A percentile compares a stretch with the other conserved stretches of the same genome.
Evolutionary conservation across 2,329 filamentous ascomycete genomes (phyloP).

Genomic region (Cladobotryum mycophilum): DNA sequence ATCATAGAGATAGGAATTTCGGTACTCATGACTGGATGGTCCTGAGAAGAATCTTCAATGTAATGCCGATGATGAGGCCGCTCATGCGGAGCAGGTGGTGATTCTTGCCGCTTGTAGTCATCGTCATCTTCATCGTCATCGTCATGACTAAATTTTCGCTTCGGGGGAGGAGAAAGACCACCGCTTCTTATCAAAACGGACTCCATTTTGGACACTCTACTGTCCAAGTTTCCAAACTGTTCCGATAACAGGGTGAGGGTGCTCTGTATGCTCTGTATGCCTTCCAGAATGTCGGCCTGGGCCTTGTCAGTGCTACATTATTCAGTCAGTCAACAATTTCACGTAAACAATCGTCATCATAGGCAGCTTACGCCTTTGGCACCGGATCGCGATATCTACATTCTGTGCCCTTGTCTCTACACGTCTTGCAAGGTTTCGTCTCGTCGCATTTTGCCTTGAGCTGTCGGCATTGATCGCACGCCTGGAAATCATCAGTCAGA

Average conservation of each 20-base stretch:
- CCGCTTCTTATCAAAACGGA: conserved; percentile 18
- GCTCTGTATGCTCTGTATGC: conserved; percentile 37
- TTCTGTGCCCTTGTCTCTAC: conserved; percentile 74
- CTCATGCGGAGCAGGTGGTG: conserved; percentile 14
- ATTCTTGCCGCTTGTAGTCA: conserved; percentile 21
- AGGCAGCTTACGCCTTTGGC: conserved; percentile 70
- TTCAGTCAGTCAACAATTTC: conserved; percentile 10
- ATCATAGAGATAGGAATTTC: conserved; percentile 24
- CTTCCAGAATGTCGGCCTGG: conserved; percentile 53
- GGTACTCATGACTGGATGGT: conserved; percentile 19
- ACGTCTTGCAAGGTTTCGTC: conserved; percentile 75
- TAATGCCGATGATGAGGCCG: conserved; percentile 15
- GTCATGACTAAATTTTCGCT: conserved; percentile 21
- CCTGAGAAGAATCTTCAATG: conserved; percentile 17
- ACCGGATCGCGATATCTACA: conserved; percentile 89
- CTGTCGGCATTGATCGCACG: conserved; percentile 82
- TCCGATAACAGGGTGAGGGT: conserved; percentile 31
- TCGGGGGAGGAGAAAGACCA: conserved; percentile 2
- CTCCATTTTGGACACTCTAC: conserved; percentile 31
- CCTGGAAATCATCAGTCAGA: conserved; percentile 43
- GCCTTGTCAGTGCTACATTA: conserved; percentile 50
- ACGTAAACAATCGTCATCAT: neutral
- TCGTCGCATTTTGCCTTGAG: conserved; percentile 92
- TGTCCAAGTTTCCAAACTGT: conserved; percentile 34
- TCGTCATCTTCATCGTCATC: conserved; percentile 30